phyloP scores from a whole-genome alignment of 1,284 basidiomycete genomes.

The Ustilago curta region DNA sequence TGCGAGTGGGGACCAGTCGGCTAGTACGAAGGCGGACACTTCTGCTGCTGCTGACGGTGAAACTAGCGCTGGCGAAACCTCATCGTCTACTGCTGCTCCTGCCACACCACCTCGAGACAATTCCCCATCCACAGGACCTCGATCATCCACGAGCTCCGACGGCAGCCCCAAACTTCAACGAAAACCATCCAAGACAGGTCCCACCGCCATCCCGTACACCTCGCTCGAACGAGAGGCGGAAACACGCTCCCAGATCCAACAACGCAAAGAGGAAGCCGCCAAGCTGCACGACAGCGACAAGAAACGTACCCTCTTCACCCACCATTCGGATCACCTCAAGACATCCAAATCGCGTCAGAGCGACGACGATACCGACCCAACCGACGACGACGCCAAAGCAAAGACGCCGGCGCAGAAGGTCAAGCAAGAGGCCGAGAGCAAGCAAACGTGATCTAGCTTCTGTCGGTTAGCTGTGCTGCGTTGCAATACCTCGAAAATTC shows the following conservation, averaged over 20 bases:
- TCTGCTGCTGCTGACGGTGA: not conserved
- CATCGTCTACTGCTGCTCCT: not conserved
- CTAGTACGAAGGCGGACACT: not conserved
- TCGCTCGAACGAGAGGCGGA: constrained; percentile 43
- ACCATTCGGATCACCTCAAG: constrained; percentile 30
- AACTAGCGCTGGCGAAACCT: not conserved
- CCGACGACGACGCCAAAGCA: constrained; percentile 16
- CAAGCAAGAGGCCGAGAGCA: too few species aligned
- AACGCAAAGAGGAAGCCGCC: constrained; percentile 42
- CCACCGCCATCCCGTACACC: constrained; percentile 35
- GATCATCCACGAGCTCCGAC: constrained; percentile 2
- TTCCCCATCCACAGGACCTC: not conserved
- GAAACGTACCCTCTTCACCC: constrained; percentile 20
- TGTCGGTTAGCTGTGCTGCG: not conserved
- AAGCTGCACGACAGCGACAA: constrained; percentile 39
- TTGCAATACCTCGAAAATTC: not conserved
- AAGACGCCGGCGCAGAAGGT: not conserved
- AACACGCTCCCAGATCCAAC: constrained; percentile 38
- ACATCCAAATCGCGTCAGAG: constrained; percentile 11
- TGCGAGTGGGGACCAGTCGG: not conserved
- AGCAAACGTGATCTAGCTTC: too few species aligned
- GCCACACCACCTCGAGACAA: not conserved
- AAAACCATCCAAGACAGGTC: constrained; percentile 27
- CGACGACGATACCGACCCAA: constrained; percentile 27
- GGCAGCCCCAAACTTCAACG: constrained; percentile 37